These are phyloP conservation scores for Moricandia arvensis DNA, from an alignment of 345 rosid species.

Conservation along the genomic window DNA sequence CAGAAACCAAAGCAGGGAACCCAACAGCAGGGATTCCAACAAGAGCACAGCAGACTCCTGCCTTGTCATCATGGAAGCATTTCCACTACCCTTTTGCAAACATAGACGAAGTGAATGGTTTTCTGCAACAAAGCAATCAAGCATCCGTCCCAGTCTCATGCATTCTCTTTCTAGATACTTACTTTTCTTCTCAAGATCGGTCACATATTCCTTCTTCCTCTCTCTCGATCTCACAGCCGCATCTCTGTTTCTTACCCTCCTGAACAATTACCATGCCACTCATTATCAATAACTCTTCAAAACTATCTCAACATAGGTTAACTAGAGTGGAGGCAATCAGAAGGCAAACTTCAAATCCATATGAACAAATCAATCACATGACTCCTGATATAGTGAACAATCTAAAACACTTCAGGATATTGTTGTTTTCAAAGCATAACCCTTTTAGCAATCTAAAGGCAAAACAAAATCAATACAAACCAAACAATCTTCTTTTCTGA, in stretches of 20 bases:
- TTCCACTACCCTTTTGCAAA: conserved; percentile 52
- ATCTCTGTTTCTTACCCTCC: conserved; percentile 88
- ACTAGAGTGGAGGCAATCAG: not conserved
- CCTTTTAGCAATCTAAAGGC: not conserved
- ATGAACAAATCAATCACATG: not conserved
- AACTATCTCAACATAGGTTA: not conserved
- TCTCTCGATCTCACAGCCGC: conserved; percentile 86
- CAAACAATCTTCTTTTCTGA: not conserved
- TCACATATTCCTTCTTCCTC: conserved; percentile 74
- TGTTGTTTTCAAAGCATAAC: not conserved
- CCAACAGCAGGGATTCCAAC: conserved; percentile 99
- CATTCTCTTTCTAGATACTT: conserved; percentile 81
- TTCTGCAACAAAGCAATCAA: conserved; percentile 70
- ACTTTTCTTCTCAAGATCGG: conserved; percentile 79
- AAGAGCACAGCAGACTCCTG: conserved; percentile 99
- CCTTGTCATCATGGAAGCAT: conserved; percentile 66
- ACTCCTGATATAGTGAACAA: not conserved
- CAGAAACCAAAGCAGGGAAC: conserved; percentile 99
- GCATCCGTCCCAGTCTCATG: conserved; percentile 69
- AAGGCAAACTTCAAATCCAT: conserved; percentile 1
- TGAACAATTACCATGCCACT: conserved; percentile 32
- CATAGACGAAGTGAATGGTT: conserved; percentile 69
- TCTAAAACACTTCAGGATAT: not conserved
- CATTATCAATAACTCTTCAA: not conserved
- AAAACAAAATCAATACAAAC: not conserved